A percentile compares a stretch with the other conserved stretches of the same genome.
phyloP scores from a whole-genome alignment of 78 protist species.

The Dictyostelium firmibasis region DNA sequence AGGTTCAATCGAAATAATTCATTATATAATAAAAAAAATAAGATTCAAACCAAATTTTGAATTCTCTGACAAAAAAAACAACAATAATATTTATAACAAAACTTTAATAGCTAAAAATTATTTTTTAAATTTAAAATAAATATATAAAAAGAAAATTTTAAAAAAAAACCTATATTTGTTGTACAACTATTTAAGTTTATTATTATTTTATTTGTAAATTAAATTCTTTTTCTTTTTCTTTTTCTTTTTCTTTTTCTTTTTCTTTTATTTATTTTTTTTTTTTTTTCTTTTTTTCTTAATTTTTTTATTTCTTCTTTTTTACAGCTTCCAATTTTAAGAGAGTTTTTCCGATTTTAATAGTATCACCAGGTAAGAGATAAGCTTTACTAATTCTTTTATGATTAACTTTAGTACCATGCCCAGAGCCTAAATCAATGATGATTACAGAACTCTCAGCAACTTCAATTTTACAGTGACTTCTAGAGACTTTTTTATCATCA shows the following conservation, averaged over 20 bases:
- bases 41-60: background rate
- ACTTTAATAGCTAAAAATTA: background rate
- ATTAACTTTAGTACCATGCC: slow-evolving; percentile 72
- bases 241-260: background rate
- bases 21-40: background rate
- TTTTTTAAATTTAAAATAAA: background rate
- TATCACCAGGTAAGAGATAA: slow-evolving; percentile 15
- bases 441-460: slow-evolving; percentile 18
- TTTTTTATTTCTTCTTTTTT: slow-evolving; percentile 5
- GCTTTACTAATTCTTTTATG: slow-evolving; percentile 7
- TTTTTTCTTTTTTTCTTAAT: no score
- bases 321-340: slow-evolving; percentile 34
- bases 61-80: background rate
- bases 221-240: no score
- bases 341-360: slow-evolving; percentile 58
- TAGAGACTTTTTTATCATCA: slow-evolving; percentile 46
- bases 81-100: background rate
- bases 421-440: slow-evolving; percentile 59
- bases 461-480: slow-evolving; percentile 68
- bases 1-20: background rate
- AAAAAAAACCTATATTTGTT: no score
- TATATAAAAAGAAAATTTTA: no score
- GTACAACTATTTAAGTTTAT: background rate
- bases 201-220: no score
- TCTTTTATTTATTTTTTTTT: no score